A percentile compares a stretch with the other conserved stretches of the same genome.
Conservation (phyloP, 2,329 filamentous ascomycete species). For the Helotiales sp. region DNA sequence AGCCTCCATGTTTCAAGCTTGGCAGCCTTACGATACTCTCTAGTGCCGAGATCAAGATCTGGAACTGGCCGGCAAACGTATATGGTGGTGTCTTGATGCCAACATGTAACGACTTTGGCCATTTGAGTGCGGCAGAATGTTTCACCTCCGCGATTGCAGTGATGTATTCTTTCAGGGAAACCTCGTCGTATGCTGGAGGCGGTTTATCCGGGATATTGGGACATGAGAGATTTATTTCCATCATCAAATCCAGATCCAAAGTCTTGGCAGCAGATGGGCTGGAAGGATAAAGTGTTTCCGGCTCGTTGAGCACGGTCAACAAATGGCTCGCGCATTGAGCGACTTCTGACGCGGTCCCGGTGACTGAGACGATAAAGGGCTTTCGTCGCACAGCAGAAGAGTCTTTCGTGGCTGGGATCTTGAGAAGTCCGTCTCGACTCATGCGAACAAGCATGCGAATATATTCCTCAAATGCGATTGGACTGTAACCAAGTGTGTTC, state of each 20-base stretch:
- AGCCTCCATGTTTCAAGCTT: conserved; percentile 28
- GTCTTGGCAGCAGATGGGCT: conserved; percentile 20
- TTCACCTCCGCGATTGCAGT: conserved; percentile 20
- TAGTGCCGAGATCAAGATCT: conserved; percentile 54
- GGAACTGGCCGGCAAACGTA: conserved; percentile 67
- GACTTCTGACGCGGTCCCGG: conserved; percentile 61
- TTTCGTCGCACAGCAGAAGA: no score
- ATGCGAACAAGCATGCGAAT: conserved; percentile 55
- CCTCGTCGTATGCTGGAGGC: conserved; percentile 67
- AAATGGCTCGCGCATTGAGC: conserved; percentile 49
- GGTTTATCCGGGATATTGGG: conserved; percentile 70
- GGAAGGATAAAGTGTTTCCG: conserved; percentile 23
- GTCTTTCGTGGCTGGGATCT: neutral
- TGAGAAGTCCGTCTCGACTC: conserved; percentile 8
- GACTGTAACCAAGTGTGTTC: conserved; percentile 76
- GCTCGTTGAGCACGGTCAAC: conserved; percentile 37
- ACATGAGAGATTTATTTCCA: conserved; percentile 79
- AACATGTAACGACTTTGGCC: conserved; percentile 32
- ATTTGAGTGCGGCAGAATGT: neutral
- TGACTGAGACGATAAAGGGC: conserved; percentile 69
- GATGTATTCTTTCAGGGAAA: conserved; percentile 56
- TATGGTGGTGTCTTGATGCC: conserved; percentile 79
- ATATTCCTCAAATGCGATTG: conserved; percentile 58
- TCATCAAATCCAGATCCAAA: conserved; percentile 40
- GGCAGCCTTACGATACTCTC: conserved; percentile 15